Evolutionary conservation across 2,329 filamentous ascomycete species (phyloP), one percentile per base, ranked within the genome.

Genomic region (Aaosphaeria arxii): DNA sequence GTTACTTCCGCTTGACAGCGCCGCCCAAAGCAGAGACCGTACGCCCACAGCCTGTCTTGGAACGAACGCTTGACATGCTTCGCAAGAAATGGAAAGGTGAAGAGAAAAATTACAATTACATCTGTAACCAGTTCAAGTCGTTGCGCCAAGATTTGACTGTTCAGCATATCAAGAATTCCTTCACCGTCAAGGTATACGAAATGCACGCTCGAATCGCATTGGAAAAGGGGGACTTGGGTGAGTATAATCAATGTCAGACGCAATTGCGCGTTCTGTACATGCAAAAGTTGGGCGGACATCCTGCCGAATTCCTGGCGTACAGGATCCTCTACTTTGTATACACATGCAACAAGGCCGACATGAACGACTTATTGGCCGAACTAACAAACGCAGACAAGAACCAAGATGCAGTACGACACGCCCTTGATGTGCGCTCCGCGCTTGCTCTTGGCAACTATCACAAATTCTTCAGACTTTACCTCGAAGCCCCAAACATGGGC

Each of bases 231-330:
- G 94, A 99, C 79, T 84, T 97, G 78, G 92, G 94, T 99, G 94
- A 99, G 94, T 99, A 99, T 94, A 99, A 99, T 79, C 94, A 99
- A 82, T 99, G 94, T 75, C 94, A 99, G 79, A 97, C 94, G 65
- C 94, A 99, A 77, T 80, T 99, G 69, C 89, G 90, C 73, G 90
- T 88, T 57, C 78, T 99, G 64, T 97, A 99, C 75, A 83, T 84
- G 71, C 83, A 89, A 76, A 88, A 89, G 59, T 77, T 96, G 70
- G 89, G 89, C 67, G 94, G 92, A 64, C 91, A 91, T 72, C 85
- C 89, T 67, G 86, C 89, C 76, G 94, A 99, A 74, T 99, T 99
- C 77, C 94, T 94, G 83, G 94, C 92, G 56, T 99, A 99, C 80
- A 92, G 94, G 83, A 96, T 99, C 75, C 81, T 99, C 70, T 99